Evolutionary conservation across 129 eudicot genomes (phyloP), one percentile per base, ranked within the genome.

Genomic region (Silybum marianum): DNA sequence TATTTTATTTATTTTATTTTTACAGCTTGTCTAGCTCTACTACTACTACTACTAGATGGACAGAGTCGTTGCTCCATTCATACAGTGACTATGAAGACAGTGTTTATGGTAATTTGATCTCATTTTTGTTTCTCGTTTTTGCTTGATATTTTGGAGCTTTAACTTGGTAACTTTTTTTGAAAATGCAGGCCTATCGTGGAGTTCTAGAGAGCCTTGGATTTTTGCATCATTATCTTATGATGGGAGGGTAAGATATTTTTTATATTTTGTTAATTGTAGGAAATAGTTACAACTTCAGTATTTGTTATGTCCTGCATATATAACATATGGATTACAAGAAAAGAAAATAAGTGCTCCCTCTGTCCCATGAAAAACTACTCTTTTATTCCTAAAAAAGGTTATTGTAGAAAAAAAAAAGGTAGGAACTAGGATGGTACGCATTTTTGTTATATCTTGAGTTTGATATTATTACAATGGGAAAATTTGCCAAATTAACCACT

Each of bases 31-130:
- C 75, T 6, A 90, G 87, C 60, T 69, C 95, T 26, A 84, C 83
- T 39, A 78, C 72, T 46, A 78, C 72, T 46, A 58, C 42, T 7
- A 32, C 9, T 54, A 84, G 85, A 89, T 71, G 86, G 79, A 78
- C 79, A 69, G 92, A 91, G 60, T 88, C 92, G 26, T 86, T 93
- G 82, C 89, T 93, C 68, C 75, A 87, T 82, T 77, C 98, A 3
- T 96, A 88, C 91, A 96, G 84, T 78, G 99, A 96, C 84, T 96
- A 96, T 80, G 99, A 96, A 79, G 99, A 96, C 90, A 91, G 98
- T 84, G 96, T 96, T 65, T 96, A 96, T 83, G 99, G 99, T 96
- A 84, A 80, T 75, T 79, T 48, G 40, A 11, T 70, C 77, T 70
- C 46, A 60, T 71, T 30, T 75, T 19, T 85, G 78, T 51, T 73